A percentile compares a stretch with the other conserved stretches of the same genome.
Conservation (phyloP, 1,284 basidiomycete species). For the Ustilago loliicola region DNA sequence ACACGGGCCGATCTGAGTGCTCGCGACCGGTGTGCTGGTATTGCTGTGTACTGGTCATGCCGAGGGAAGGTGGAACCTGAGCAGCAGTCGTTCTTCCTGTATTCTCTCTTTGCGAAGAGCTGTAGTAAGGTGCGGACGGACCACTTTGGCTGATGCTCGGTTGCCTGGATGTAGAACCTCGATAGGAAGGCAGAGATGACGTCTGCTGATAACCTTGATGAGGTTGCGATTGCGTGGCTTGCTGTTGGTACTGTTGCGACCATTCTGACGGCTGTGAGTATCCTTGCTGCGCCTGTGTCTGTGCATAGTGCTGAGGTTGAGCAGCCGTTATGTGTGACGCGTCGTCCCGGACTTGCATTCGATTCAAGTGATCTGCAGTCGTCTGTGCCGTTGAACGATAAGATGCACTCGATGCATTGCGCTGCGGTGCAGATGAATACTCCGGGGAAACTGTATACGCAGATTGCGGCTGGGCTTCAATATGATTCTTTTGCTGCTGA, state of each 20-base stretch:
- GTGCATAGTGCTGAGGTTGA: slow-evolving; percentile 5
- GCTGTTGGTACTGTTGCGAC: slow-evolving; percentile 14
- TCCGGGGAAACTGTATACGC: background rate
- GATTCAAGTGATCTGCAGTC: slow-evolving; percentile 21
- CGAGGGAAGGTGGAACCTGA: background rate
- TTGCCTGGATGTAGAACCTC: background rate
- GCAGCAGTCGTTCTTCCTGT: background rate
- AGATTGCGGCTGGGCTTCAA: slow-evolving; percentile 6
- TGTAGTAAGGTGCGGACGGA: background rate
- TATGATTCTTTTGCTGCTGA: background rate
- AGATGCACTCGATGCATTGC: slow-evolving; percentile 15
- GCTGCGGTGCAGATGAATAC: slow-evolving; percentile 16
- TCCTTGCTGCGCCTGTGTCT: background rate
- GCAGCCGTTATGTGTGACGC: background rate
- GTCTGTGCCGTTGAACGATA: slow-evolving; percentile 12
- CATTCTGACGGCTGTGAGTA: slow-evolving; percentile 1
- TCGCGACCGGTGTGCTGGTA: slow-evolving; percentile 6
- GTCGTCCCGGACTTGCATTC: slow-evolving; percentile 24
- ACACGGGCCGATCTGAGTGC: slow-evolving; percentile 29
- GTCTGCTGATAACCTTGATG: slow-evolving; percentile 3
- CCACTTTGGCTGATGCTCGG: background rate
- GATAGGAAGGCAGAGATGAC: background rate
- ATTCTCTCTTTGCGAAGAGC: background rate
- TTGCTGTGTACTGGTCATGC: background rate
- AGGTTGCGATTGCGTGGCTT: slow-evolving; percentile 8